These are phyloP conservation scores for Oropetium thomaeum DNA, from an alignment of 176 grass and related monocot genomes.

Conservation along the genomic window DNA sequence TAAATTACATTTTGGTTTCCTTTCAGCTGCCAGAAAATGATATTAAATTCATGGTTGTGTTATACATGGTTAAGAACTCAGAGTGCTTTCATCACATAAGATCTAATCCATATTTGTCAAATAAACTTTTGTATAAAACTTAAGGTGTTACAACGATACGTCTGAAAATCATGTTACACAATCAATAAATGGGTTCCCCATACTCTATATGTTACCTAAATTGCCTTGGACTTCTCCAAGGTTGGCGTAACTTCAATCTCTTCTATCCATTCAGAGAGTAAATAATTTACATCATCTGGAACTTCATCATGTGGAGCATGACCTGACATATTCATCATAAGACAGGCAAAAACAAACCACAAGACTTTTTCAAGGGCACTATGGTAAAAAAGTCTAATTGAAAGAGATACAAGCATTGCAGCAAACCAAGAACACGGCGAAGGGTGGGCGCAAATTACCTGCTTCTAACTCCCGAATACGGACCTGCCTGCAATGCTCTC, in stretches of 20 bases:
- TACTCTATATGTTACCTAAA: constrained; percentile 27
- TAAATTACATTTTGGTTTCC: background rate
- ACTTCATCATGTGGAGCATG: constrained; percentile 93
- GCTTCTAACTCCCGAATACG: constrained; percentile 66
- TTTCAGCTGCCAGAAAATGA: background rate
- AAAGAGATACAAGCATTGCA: background rate
- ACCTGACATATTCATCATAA: constrained; percentile 43
- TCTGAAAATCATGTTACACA: constrained; percentile 7
- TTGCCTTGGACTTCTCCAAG: constrained; percentile 43
- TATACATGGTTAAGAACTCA: background rate
- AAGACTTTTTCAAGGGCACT: background rate
- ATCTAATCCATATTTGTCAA: background rate
- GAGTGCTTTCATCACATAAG: background rate
- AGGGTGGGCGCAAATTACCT: constrained; percentile 39
- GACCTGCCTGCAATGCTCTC: constrained; percentile 62
- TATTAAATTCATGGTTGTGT: background rate
- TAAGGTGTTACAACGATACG: constrained; percentile 4
- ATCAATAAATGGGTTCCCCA: background rate
- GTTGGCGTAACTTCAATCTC: constrained; percentile 35
- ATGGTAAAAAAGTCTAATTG: background rate
- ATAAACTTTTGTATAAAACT: background rate
- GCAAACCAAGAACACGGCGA: background rate
- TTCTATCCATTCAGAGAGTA: constrained; percentile 63
- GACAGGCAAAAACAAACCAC: background rate
- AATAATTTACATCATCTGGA: constrained; percentile 67